Evolutionary conservation across 495 filamentous ascomycete genomes (phyloP).

Genomic region (Stereocaulon alpinum): DNA sequence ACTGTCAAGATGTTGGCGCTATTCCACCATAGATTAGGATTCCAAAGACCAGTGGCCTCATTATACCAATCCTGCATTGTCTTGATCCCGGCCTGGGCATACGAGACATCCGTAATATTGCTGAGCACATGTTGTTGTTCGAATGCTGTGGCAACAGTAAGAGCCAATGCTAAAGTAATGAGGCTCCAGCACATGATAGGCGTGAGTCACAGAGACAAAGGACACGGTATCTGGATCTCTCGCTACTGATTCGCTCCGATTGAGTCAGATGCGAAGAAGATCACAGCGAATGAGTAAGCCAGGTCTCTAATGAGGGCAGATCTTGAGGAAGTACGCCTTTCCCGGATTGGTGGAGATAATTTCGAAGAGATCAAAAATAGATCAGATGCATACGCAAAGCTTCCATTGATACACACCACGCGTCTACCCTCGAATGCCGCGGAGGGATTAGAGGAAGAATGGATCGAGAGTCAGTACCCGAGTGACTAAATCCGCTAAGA

Average conservation of each 20-base stretch:
- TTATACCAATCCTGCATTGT: constrained; percentile 58
- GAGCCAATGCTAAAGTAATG: not conserved
- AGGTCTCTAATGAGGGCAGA: too few relatives aligned
- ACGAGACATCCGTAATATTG: constrained; percentile 1
- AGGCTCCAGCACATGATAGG: too few relatives aligned
- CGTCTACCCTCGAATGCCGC: too few relatives aligned
- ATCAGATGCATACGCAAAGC: too few relatives aligned
- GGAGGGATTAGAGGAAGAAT: too few relatives aligned
- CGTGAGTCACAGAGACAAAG: not conserved
- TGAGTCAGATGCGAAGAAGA: not conserved
- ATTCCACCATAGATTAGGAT: constrained; percentile 67
- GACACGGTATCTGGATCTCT: not conserved
- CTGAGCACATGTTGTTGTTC: not conserved
- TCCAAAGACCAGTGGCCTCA: constrained; percentile 48
- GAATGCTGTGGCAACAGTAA: not conserved
- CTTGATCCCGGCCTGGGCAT: constrained; percentile 37
- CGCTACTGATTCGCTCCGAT: not conserved
- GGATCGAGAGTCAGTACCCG: too few relatives aligned
- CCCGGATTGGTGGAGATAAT: not conserved
- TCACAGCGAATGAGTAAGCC: not conserved
- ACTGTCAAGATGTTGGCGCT: constrained; percentile 57
- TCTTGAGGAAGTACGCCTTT: not conserved
- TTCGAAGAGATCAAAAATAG: too few relatives aligned
- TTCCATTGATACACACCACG: too few relatives aligned
- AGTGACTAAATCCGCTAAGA: too few relatives aligned